Evolutionary conservation across 2,329 filamentous ascomycete genomes (phyloP), one percentile per base, ranked within the genome.

Genomic region (Rutstroemia sp.): DNA sequence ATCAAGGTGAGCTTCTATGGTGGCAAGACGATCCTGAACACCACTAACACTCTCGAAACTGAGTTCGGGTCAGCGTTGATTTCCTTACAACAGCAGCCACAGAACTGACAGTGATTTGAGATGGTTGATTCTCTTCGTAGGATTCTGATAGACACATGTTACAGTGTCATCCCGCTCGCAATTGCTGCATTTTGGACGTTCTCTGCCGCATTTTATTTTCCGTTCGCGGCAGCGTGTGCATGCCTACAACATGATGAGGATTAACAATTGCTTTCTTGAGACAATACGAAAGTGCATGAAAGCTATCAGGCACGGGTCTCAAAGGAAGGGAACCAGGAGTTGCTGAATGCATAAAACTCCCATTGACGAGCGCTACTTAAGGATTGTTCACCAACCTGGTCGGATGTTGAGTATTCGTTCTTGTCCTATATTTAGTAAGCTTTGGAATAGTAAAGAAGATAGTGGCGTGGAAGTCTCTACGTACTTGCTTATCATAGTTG

Each of bases 61-160:
- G 12, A 19, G 21, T 2, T 16, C 10, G 6, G n/a, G 9, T 27
- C 8, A 27, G 49, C 8, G 25, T 5, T 40, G 16, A 19, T 23
- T 23, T 45, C 42, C 19, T 19, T 38, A 21, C 14, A 6, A 45
- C n/a, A 16, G 23, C 23, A 36, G 25, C 19, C 36, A 27, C 51
- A 23, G 23, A 40, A 51, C 54, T 56, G 38, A 56, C 54, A 56
- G 19, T 3, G 48, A 51, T 23, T 56, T 56, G 9, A 56, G 30
- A 30, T 56, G 54, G 30, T 56, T 56, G n/a, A 56, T 36, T 46
- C 54, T 51, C 40, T 56, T 56, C 12, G 48, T 47, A 6, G 54
- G 54, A 10, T 51, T 56, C 46, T 56, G 54, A 46, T 56, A 56
- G 47, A 56, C 48, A 25, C 54, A 56, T 51, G 54, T 56, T 36